These are phyloP conservation scores for Ascochyta pisi DNA, from an alignment of 2,329 filamentous ascomycete species.

Conservation along the genomic window DNA sequence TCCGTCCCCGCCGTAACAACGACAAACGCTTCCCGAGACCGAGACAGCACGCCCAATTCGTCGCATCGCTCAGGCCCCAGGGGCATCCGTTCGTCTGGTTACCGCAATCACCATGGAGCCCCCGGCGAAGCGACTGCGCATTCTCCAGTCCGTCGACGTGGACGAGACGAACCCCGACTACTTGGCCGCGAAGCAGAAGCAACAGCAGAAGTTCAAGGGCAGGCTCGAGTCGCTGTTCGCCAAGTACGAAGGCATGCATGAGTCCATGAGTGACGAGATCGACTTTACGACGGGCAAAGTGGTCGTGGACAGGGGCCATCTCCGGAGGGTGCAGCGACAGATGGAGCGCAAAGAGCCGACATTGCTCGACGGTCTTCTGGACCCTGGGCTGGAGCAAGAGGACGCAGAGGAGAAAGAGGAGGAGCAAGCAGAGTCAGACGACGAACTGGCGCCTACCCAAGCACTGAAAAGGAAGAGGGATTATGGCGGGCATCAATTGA, in stretches of 20 bases:
- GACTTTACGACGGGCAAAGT: constrained; percentile 82
- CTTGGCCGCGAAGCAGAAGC: constrained; percentile 47
- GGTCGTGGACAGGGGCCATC: constrained; percentile 89
- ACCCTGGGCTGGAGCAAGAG: constrained; percentile 44
- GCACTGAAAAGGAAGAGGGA: constrained; percentile 13
- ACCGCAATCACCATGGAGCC: constrained; percentile 59
- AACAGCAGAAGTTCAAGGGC: constrained; percentile 58
- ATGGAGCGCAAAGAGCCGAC: constrained; percentile 30
- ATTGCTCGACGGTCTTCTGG: constrained; percentile 33
- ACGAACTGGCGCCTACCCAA: constrained; percentile 41
- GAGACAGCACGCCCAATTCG: constrained; percentile 6
- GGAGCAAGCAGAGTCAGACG: constrained; percentile 24
- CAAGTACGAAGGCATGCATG: constrained; percentile 86
- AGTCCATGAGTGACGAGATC: constrained; percentile 85
- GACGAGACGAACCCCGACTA: constrained; percentile 45
- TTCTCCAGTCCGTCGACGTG: constrained; percentile 49
- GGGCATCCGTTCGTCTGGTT: constrained; percentile 10
- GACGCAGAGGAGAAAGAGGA: constrained; percentile 42
- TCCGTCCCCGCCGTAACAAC: constrained; percentile 18
- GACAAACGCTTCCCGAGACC: constrained; percentile 13
- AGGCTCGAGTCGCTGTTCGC: constrained; percentile 87
- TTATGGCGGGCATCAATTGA: background rate
- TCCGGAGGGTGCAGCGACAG: constrained; percentile 62
- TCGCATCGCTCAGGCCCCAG: constrained; percentile 4
- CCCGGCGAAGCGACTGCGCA: constrained; percentile 66